Percentiles rank a stretch among this genome's conserved stretches.
Conservation (phyloP, 768 basidiomycete species). For the Calocera viscosa region DNA sequence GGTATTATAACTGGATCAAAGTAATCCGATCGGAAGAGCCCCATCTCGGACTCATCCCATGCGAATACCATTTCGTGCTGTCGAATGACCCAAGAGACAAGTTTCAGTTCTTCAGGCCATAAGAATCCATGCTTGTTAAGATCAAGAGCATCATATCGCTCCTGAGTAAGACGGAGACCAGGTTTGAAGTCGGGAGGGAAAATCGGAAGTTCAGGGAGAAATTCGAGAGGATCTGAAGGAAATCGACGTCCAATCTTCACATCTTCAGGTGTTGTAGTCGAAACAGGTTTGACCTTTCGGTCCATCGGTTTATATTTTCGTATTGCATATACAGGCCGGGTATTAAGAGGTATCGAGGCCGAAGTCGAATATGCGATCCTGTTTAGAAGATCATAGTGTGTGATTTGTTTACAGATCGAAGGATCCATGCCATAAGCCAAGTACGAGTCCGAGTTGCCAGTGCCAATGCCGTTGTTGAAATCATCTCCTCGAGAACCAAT, state of each 20-base stretch:
- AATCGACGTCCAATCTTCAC: slow-evolving; percentile 16
- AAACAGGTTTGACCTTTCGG: too few relatives aligned
- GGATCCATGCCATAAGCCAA: too few relatives aligned
- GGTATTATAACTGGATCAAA: slow-evolving; percentile 28
- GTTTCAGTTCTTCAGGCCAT: slow-evolving; percentile 24
- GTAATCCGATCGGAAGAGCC: slow-evolving; percentile 16
- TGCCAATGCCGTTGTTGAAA: too few relatives aligned
- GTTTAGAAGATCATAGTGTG: too few relatives aligned
- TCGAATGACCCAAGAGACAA: slow-evolving; percentile 14
- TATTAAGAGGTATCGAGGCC: too few relatives aligned
- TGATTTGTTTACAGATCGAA: too few relatives aligned
- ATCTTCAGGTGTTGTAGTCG: too few relatives aligned
- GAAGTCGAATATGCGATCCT: too few relatives aligned
- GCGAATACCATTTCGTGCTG: slow-evolving; percentile 14
- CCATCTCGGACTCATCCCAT: slow-evolving; percentile 14
- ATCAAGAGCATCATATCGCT: slow-evolving; percentile 18
- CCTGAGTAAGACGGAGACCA: slow-evolving; percentile 18
- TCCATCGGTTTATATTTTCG: too few relatives aligned
- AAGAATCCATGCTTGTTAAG: slow-evolving; percentile 24
- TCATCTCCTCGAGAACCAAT: too few relatives aligned
- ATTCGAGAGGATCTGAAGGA: slow-evolving; percentile 28
- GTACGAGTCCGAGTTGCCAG: too few relatives aligned
- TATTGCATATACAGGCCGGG: too few relatives aligned
- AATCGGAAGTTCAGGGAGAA: slow-evolving; percentile 17
- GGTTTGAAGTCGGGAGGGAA: slow-evolving; percentile 28